Base-by-base conservation (phyloP, 2,329 filamentous ascomycete genomes). In the Pestalotiopsis sp. region DNA sequence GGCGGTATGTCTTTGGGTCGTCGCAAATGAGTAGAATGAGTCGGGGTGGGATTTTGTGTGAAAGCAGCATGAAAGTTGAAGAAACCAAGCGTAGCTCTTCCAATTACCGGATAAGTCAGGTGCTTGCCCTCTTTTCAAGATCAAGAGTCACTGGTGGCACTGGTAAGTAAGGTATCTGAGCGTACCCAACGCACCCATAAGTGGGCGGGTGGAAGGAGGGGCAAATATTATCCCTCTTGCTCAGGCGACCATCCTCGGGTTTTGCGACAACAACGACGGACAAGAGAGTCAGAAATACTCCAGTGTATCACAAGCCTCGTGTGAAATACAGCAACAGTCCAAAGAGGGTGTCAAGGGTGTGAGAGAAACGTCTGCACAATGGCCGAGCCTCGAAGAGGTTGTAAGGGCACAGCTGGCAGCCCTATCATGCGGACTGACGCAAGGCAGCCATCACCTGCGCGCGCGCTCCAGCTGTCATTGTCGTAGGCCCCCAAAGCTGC, bases 371-470 rank as follows among this genome's bases (percentile, higher is more conserved):
- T 17, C 57, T 36, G 23, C 23, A 59, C n/a, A 59, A 59, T 59
- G 57, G 14, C 25, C 4, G 57, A 23, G 61, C 38, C 61, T 63
- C 14, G 31, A 63, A 23, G 14, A 7, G 23, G 23, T 11, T 23
- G 17, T 38, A 45, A 23, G 17, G 31, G 12, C 52, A 13, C 63
- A 49, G 17, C 65, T 67, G 65, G 39, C 65, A 59, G 65, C 65
- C 65, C 58, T 23, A 67, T 59, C 65, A 61, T 67, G 65, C 36
- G 65, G 56, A 59, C 65, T 49, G 65, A 61, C n/a, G 52, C 65
- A 59, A 67, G 65, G 65, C 65, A 67, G 56, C 65, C 65, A 61
- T 67, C 56, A 39, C 64, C 49, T 66, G 31, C 31, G 31, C 63
- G 63, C 56, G 12, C 17, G 56, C 25, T 59, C 25, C 56, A 25